Base-by-base conservation (phyloP, 2,329 filamentous ascomycete genomes). In the Hypoxylon sp. region DNA sequence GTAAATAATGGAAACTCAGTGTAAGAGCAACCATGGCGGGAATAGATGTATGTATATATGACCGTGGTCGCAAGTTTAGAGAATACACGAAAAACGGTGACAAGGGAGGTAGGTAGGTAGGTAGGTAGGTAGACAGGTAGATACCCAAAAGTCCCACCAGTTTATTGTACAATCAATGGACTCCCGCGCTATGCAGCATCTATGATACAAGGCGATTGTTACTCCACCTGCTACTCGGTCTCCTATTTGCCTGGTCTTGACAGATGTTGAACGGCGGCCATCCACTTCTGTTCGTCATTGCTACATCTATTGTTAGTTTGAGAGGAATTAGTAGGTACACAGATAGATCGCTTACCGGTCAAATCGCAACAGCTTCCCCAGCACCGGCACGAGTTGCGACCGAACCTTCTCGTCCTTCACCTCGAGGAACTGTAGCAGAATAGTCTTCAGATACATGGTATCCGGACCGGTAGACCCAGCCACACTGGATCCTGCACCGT, bases 261-360 rank as follows among this genome's bases (percentile, higher is more conserved):
- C 19, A 75, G 63, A 58, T 86, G 83, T 66, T 87, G 84, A 14
- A 97, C 90, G 2, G 91, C 93, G 17, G 90, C 87, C 80, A 91
- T 88, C 93, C 93, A 97, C 80, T 93, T 95, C 80, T 96, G 90
- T 80, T 96, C 92, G 73, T 97, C 94, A 30, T 79, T 73, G 68
- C 85, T 86, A 52, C 38, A 9, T 58, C 51, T 53, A 68, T 73
- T 58, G 72, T 76, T 68, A 73, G 53, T 60, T 21, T 21, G 9
- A 5, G 46, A 46, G 17, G 43, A 17, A 36, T 46, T 50, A 3
- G 36, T 38, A 49, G 7, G 38, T 21, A 34, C 36, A 46, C 7
- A 11, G 32, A 11, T 21, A 11, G 5, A 9, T 34, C 19, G 84
- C 90, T 81, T 81, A 92, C 89, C 89, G 89, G 80, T 93, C 90